These are phyloP conservation scores for Cutaneotrichosporon daszewskae DNA, from an alignment of 1,284 basidiomycete species.

Conservation along the genomic window DNA sequence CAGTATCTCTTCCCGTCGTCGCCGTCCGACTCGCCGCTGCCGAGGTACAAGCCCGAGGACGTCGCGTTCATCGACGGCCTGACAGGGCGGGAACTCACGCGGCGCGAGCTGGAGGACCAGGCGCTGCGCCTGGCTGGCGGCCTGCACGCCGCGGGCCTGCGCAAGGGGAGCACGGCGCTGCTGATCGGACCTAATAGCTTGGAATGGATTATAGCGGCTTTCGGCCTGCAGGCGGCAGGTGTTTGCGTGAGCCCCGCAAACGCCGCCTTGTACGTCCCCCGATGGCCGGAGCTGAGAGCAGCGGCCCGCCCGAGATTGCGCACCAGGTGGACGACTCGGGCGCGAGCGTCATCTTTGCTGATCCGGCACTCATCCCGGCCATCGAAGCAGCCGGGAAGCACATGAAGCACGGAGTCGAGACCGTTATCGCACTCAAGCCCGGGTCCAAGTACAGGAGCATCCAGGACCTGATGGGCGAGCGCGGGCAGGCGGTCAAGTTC, in stretches of 20 bases:
- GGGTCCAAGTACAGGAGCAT: constrained; percentile 6
- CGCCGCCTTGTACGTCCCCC: constrained; percentile 24
- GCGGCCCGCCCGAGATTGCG: constrained; percentile 22
- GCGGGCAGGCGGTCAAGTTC: neutral
- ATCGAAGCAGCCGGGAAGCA: constrained; percentile 25
- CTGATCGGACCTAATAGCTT: constrained; percentile 54
- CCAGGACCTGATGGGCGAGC: constrained; percentile 1
- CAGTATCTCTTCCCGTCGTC: constrained; percentile 8
- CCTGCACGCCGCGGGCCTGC: constrained; percentile 41
- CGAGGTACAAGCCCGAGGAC: constrained; percentile 3
- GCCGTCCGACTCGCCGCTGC: constrained; percentile 1
- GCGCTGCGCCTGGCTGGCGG: constrained; percentile 57
- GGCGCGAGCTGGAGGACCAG: constrained; percentile 55
- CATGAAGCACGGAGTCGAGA: constrained; percentile 15
- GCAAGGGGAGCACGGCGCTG: constrained; percentile 33
- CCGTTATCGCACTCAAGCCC: constrained; percentile 26
- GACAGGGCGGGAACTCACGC: constrained; percentile 56
- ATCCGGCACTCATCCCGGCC: constrained; percentile 50
- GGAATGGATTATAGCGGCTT: constrained; percentile 58
- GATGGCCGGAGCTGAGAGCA: neutral
- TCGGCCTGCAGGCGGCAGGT: constrained; percentile 50
- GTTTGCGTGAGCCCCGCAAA: constrained; percentile 37
- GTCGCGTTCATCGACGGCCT: constrained; percentile 66
- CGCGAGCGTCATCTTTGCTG: constrained; percentile 55
- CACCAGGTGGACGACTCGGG: constrained; percentile 52